Conservation (phyloP, 2,329 filamentous ascomycete genomes). For the Capronia epimyces region DNA sequence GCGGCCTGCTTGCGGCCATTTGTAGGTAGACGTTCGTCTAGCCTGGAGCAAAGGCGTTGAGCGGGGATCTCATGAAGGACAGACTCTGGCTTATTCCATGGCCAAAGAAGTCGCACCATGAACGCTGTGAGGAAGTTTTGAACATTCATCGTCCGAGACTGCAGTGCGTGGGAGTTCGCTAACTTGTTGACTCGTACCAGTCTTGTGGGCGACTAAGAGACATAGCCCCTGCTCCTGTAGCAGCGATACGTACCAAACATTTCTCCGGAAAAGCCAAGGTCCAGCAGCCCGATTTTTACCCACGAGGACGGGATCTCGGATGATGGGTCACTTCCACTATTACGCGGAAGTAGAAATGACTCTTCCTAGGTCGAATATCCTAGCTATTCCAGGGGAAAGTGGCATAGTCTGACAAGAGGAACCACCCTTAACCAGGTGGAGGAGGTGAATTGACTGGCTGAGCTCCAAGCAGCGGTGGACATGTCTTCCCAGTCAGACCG, state of each 20-base stretch:
- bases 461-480: neutral
- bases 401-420: constrained; percentile 3
- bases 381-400: neutral
- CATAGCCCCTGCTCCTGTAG: too few relatives aligned
- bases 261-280: neutral
- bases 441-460: neutral
- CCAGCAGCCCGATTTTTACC: constrained; percentile 10
- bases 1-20: neutral
- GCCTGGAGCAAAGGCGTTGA: neutral
- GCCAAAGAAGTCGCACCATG: neutral
- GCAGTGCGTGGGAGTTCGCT: too few relatives aligned
- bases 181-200: too few relatives aligned
- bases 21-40: neutral
- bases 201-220: too few relatives aligned
- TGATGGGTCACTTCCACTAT: constrained; percentile 10
- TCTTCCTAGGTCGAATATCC: constrained; percentile 14
- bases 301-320: constrained; percentile 20
- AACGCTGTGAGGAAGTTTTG: too few relatives aligned
- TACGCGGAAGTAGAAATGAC: constrained; percentile 13
- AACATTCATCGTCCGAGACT: neutral
- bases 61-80: constrained; percentile 2
- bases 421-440: neutral
- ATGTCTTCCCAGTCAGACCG: neutral
- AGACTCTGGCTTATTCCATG: neutral
- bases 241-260: constrained; percentile 5